Conservation (phyloP, 768 basidiomycete species). For the Lactarius sanguifluus region DNA sequence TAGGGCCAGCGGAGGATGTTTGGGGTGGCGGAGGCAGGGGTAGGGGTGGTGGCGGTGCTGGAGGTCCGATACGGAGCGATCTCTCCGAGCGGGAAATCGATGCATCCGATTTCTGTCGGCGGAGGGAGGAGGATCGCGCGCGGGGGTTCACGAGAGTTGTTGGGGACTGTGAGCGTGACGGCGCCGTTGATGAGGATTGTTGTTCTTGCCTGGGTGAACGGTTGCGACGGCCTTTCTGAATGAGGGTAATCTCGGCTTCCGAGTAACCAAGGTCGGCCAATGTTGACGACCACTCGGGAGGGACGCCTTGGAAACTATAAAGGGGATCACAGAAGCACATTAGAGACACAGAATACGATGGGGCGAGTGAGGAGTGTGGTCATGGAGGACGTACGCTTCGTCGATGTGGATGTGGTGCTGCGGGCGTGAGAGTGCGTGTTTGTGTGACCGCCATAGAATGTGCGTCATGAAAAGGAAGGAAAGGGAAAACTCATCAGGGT, state of each 20-base stretch:
- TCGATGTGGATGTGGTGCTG: conserved; percentile 30
- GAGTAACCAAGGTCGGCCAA: conserved; percentile 28
- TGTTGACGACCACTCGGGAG: conserved; percentile 24
- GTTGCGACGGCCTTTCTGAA: conserved; percentile 27
- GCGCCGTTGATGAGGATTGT: not conserved
- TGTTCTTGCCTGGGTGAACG: conserved; percentile 8
- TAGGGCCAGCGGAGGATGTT: not conserved
- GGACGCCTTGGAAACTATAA: conserved; percentile 28
- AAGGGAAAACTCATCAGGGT: not conserved
- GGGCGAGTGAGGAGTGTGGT: not conserved
- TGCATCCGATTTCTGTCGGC: conserved; percentile 25
- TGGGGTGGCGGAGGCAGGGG: conserved; percentile 16
- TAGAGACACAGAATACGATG: not conserved
- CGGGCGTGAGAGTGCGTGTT: not conserved
- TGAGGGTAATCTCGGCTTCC: conserved; percentile 29
- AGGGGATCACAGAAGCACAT: not conserved
- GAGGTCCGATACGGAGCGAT: conserved; percentile 18
- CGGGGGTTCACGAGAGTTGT: conserved; percentile 12
- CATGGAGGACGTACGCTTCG: conserved; percentile 22
- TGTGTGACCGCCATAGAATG: not conserved
- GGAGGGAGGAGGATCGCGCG: conserved; percentile 22
- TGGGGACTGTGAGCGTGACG: conserved; percentile 22
- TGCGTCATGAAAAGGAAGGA: not conserved
- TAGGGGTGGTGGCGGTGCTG: conserved; percentile 21
- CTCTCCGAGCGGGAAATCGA: conserved; percentile 28